A percentile compares a stretch with the other conserved stretches of the same genome.
phyloP scores from a whole-genome alignment of 257 asterid species.

The Rauvolfia tetraphylla region DNA sequence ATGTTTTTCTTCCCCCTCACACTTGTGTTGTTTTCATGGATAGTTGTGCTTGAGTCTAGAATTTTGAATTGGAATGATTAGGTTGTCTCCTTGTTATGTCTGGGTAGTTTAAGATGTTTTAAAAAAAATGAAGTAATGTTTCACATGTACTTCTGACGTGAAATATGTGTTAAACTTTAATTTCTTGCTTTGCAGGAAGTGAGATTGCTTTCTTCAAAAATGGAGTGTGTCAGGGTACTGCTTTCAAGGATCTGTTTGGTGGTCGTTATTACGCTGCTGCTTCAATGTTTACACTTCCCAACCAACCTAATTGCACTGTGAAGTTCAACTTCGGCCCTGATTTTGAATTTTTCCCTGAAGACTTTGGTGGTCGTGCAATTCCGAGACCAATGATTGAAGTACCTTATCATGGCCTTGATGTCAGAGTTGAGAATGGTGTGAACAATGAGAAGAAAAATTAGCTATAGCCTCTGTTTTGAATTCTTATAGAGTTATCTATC shows the following conservation, averaged over 20 bases:
- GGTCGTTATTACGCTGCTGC: slow-evolving; percentile 97
- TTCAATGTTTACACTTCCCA: slow-evolving; percentile 94
- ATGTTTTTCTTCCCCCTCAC: neutral
- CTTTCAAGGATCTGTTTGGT: slow-evolving; percentile 76
- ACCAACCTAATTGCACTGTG: slow-evolving; percentile 83
- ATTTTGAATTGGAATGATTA: neutral
- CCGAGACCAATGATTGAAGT: slow-evolving; percentile 95
- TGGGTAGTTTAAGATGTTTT: neutral
- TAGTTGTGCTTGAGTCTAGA: neutral
- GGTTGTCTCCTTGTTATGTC: neutral
- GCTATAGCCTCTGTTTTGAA: slow-evolving; percentile 24
- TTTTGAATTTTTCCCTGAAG: slow-evolving; percentile 72
- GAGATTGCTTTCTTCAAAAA: slow-evolving; percentile 88
- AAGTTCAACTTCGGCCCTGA: slow-evolving; percentile 98
- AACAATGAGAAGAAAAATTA: slow-evolving; percentile 52
- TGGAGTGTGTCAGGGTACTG: slow-evolving; percentile 86
- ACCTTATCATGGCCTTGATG: slow-evolving; percentile 74
- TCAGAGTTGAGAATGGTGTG: slow-evolving; percentile 78
- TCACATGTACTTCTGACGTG: too few species aligned
- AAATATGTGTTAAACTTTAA: neutral
- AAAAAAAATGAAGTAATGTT: too few species aligned
- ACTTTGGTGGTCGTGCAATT: slow-evolving; percentile 59
- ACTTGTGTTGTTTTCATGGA: neutral
- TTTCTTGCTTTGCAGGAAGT: slow-evolving; percentile 60
- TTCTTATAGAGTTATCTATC: slow-evolving; percentile 12